phyloP scores from a whole-genome alignment of 108 stramenopile species.

The Cyclotella baltica region DNA sequence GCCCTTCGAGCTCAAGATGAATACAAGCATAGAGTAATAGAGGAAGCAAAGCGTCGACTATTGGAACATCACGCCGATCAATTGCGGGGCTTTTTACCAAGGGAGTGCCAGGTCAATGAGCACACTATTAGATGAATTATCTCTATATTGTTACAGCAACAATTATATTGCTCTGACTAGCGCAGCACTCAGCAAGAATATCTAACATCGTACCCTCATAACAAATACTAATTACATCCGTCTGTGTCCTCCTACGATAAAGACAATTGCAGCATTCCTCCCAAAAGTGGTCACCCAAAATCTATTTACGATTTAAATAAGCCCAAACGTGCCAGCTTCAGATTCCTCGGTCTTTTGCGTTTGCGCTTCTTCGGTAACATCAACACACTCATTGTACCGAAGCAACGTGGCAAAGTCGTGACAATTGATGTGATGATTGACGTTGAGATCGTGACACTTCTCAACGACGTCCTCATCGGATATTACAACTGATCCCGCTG shows the following conservation, averaged over 20 bases:
- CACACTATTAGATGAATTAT: not conserved
- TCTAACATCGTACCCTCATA: no score
- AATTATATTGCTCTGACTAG: no score
- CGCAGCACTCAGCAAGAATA: no score
- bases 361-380: not conserved
- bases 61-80: slow-evolving; percentile 63
- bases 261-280: no score
- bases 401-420: slow-evolving; percentile 28
- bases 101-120: slow-evolving; percentile 1
- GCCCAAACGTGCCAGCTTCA: not conserved
- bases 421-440: slow-evolving; percentile 15
- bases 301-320: no score
- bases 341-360: not conserved
- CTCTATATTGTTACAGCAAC: not conserved
- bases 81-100: slow-evolving; percentile 64
- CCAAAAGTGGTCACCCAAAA: no score
- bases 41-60: slow-evolving; percentile 59
- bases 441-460: slow-evolving; percentile 25
- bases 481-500: slow-evolving; percentile 9
- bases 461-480: slow-evolving; percentile 33
- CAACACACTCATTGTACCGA: slow-evolving; percentile 5
- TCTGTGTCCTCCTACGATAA: no score
- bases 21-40: slow-evolving; percentile 58
- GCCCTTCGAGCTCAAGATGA: slow-evolving; percentile 49
- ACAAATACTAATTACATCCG: no score